Evolutionary conservation across 352 stramenopile genomes (phyloP).

Genomic region (Peronospora farinosa): DNA sequence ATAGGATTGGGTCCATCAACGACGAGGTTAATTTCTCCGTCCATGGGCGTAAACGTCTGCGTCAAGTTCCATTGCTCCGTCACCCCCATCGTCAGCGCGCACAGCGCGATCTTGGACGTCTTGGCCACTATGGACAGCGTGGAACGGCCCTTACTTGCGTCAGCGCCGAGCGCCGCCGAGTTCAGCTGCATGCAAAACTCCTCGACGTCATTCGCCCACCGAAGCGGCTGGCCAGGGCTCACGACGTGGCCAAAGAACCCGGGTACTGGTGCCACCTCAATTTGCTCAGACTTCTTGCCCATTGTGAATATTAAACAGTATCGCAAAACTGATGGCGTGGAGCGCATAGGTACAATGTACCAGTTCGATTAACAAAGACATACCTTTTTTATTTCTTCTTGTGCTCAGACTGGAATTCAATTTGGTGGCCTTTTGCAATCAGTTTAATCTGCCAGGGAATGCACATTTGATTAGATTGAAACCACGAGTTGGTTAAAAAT

Average conservation of each 20-base stretch:
- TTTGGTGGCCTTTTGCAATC: slow-evolving; percentile 21
- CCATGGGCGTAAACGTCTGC: slow-evolving; percentile 71
- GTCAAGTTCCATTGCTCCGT: slow-evolving; percentile 71
- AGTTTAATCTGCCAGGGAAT: slow-evolving; percentile 28
- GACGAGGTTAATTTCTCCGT: slow-evolving; percentile 64
- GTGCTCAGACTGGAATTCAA: slow-evolving; percentile 37
- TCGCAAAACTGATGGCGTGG: slow-evolving; percentile 5
- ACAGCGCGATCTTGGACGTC: slow-evolving; percentile 66
- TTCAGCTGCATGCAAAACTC: slow-evolving; percentile 77
- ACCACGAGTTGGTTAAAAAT: background rate
- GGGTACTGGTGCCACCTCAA: slow-evolving; percentile 48
- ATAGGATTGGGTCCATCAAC: slow-evolving; percentile 70
- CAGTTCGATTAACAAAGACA: background rate
- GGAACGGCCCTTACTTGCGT: slow-evolving; percentile 49
- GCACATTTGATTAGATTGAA: slow-evolving; percentile 1
- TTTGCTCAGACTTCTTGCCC: slow-evolving; percentile 21
- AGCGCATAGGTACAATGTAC: slow-evolving; percentile 4
- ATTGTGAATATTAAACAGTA: slow-evolving; percentile 14
- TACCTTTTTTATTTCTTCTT: slow-evolving; percentile 5
- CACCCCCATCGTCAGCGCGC: slow-evolving; percentile 53
- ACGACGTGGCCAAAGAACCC: slow-evolving; percentile 79
- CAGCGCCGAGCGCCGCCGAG: slow-evolving; percentile 56
- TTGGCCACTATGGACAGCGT: slow-evolving; percentile 72
- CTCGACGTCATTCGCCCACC: slow-evolving; percentile 65
- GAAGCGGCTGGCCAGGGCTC: slow-evolving; percentile 54